These are phyloP conservation scores for Arthrobotrys sinensis DNA, from an alignment of 2,329 filamentous ascomycete genomes.

Conservation along the genomic window DNA sequence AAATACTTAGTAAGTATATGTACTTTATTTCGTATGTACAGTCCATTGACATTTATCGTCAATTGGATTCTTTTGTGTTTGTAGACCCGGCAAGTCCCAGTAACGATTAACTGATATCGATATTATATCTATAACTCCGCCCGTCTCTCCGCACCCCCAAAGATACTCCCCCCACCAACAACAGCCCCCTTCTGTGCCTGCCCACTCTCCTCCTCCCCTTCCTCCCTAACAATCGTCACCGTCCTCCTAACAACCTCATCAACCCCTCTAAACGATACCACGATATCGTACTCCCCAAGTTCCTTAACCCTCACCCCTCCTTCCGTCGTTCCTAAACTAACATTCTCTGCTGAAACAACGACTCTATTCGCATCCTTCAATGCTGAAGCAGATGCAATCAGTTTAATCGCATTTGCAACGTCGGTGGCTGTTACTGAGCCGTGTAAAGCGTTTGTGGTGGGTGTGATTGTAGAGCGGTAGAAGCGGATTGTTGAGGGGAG, in stretches of 20 bases:
- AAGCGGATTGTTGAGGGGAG: conserved; percentile 71
- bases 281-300: conserved; percentile 72
- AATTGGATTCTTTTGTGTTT: too few species aligned
- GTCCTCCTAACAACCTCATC: conserved; percentile 68
- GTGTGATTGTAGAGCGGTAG: conserved; percentile 68
- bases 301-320: conserved; percentile 70
- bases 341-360: conserved; percentile 70
- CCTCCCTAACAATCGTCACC: conserved; percentile 68
- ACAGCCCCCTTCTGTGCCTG: neutral
- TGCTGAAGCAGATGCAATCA: conserved; percentile 68
- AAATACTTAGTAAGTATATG: too few species aligned
- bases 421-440: conserved; percentile 73
- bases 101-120: conserved; percentile 1
- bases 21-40: too few species aligned
- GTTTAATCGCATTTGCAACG: conserved; percentile 70
- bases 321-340: conserved; percentile 70
- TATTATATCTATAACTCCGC: conserved; percentile 25
- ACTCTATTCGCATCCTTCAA: conserved; percentile 72
- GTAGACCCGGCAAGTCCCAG: neutral
- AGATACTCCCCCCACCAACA: conserved; percentile 1
- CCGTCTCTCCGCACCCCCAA: conserved; percentile 3
- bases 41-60: too few species aligned
- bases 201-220: conserved; percentile 57
- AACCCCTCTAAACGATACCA: conserved; percentile 71
- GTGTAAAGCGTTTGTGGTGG: conserved; percentile 66